Conservation (phyloP, 2,329 filamentous ascomycete species). For the Akanthomyces lecanii region DNA sequence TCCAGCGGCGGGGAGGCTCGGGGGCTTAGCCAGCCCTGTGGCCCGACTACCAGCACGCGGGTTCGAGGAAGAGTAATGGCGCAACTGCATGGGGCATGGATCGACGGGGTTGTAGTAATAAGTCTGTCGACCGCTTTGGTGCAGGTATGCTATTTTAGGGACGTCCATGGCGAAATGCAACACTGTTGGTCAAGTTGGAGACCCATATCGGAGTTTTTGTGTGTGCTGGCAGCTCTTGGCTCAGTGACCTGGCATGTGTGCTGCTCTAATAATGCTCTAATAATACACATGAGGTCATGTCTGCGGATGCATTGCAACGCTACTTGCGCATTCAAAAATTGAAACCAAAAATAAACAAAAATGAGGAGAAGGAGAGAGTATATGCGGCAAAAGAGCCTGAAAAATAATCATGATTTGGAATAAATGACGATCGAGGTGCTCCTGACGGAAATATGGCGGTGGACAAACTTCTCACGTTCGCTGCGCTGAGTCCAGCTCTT, state of each 20-base stretch:
- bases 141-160: neutral
- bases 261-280: neutral
- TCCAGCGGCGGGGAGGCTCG: neutral
- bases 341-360: too few species aligned
- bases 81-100: neutral
- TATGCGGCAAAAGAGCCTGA: too few species aligned
- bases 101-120: constrained; percentile 3
- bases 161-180: neutral
- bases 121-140: neutral
- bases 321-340: too few species aligned
- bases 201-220: neutral
- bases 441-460: too few species aligned
- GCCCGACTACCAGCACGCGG: neutral
- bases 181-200: neutral
- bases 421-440: too few species aligned
- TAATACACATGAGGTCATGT: neutral
- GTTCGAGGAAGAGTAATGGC: neutral
- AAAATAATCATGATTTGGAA: too few species aligned
- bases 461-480: too few species aligned
- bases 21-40: too few species aligned
- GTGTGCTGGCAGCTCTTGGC: neutral
- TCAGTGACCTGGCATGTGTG: neutral
- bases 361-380: too few species aligned
- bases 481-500: too few species aligned
- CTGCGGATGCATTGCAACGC: too few species aligned